Base-by-base conservation (phyloP, 805 yeast genomes). In the Yamadazyma phyllophila region DNA sequence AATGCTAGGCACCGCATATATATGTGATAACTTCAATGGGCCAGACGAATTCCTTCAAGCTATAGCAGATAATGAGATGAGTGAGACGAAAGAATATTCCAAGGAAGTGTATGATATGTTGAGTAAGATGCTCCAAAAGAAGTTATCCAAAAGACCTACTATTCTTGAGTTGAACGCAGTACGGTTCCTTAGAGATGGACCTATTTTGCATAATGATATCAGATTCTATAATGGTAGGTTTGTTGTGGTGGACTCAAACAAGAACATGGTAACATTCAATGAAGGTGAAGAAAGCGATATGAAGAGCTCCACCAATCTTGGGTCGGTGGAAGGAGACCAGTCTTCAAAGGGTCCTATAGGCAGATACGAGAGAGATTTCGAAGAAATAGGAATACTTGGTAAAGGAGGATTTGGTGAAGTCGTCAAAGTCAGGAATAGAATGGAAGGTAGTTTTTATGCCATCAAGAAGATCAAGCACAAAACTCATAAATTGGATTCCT, bases 331-430 rank as follows among this genome's bases (percentile, higher is more conserved):
- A 2, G 11, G 16, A 7, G 39, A 36, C 3, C 16, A 36, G 16
- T 32, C 24, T 10, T 31, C 14, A 16, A 44, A 35, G 20, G 37
- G 65, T 13, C 43, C 43, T 10, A 14, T 73, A 46, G 89, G 96
- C 0, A 74, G 99, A 51, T 94, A 92, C 60, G 86, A 83, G 3
- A 81, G 91, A 50, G 99, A 94, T 61, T 94, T 95, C 64, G 99
- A 94, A 63, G 99, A 94, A 60, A 86, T 89, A 36, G 94, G 92
- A 0, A 80, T 84, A 15, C 67, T 94, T 7, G 99, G 99, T 2
- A 81, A 83, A 55, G 99, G 99, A 33, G 99, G 96, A 0, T 94
- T 86, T 66, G 99, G 99, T 5, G 97, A 94, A 63, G 99, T 94
- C 7, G 97, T 94, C n/a, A 91, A 92, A 58, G 98, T 94, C 0